Evolutionary conservation across 148 eudicot genomes (phyloP), one percentile per base, ranked within the genome.

Genomic region (Silene conica): DNA sequence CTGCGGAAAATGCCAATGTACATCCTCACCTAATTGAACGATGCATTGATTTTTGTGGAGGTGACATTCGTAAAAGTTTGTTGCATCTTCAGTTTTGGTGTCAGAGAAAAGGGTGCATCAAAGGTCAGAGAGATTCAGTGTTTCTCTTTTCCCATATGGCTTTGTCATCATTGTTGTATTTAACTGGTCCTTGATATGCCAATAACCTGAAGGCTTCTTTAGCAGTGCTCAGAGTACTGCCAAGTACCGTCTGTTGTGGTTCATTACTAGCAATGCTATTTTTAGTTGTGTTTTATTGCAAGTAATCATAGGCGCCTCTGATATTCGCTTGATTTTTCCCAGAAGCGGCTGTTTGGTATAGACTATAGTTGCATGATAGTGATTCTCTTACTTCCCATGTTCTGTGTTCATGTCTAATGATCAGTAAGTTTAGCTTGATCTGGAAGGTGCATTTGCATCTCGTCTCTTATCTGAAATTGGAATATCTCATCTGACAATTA

Each of bases 21-120:
- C 84, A 86, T 38, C 88, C 93, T 73, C 65, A 68, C 73, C 73
- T 92, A 67, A 72, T 88, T 69, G 89, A 94, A 74, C 81, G 87
- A 72, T 88, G 87, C 77, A 85, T 89, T 78, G 65, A 78, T 31
- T 81, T 76, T 74, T 89, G 97, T 79, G 72, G 84, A 59, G 82
- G 93, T 66, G 98, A 94, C 79, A 89, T 92, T 23, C 97, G 97
- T 46, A 94, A 89, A 86, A 86, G 86, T 74, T 83, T 91, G 78
- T 75, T 81, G 84, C 83, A 79, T 76, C 96, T 94, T 80, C 98
- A 94, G 75, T 94, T 94, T 74, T 94, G 97, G 98, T 88, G 90
- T 82, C 98, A 94, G 78, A 88, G 90, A 54, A 83, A 79, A 84
- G 73, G 76, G 73, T 57, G 45, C 70, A 64, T 46, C 25, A 77